Evolutionary conservation across 306 rosid genomes (phyloP).

Genomic region (Glycine soja): DNA sequence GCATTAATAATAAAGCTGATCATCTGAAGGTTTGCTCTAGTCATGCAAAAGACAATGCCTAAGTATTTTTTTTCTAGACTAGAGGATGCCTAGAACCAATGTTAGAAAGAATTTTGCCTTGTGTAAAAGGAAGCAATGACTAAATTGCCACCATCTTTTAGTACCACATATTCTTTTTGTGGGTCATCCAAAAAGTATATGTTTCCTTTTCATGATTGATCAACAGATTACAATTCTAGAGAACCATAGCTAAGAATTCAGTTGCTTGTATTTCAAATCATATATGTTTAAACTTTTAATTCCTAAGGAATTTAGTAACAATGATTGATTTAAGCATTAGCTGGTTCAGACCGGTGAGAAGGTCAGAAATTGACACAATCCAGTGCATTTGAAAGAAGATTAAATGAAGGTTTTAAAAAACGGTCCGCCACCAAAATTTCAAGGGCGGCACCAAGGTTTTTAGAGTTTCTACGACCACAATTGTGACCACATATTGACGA

Average conservation of each 20-base stretch:
- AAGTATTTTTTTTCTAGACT: no score
- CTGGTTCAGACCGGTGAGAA: not conserved
- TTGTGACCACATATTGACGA: not conserved
- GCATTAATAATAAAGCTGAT: no score
- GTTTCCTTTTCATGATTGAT: conserved; percentile 36
- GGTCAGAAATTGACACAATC: conserved; percentile 20
- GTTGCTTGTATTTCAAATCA: conserved; percentile 7
- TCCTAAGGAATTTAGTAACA: not conserved
- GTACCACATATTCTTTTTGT: not conserved
- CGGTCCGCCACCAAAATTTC: not conserved
- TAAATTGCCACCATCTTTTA: no score
- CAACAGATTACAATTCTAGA: conserved; percentile 13
- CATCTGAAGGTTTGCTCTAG: no score
- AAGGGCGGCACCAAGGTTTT: not conserved
- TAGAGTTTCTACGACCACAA: not conserved
- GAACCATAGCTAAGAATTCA: conserved; percentile 15
- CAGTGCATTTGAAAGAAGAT: conserved; percentile 16
- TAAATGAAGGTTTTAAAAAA: not conserved
- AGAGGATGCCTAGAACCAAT: no score
- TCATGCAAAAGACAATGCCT: no score
- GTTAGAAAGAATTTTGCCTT: no score
- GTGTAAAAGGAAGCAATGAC: no score
- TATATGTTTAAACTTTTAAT: not conserved
- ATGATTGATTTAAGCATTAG: not conserved
- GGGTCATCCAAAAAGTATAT: conserved; percentile 22